Evolutionary conservation across 164 flowering plant genomes (phyloP).

Genomic region (Vitis labrusca): DNA sequence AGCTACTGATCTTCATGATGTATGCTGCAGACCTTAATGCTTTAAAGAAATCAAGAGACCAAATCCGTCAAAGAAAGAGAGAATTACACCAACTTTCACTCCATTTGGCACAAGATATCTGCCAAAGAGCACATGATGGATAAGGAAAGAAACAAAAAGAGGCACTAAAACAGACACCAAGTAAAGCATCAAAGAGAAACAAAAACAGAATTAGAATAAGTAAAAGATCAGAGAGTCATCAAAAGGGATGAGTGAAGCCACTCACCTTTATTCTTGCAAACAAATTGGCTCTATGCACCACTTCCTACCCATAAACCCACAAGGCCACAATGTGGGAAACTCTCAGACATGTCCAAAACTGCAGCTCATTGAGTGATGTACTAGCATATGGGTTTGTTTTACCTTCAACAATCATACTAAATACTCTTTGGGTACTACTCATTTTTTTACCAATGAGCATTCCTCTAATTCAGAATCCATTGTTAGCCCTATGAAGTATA

Average conservation of each 20-base stretch:
- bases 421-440: no score
- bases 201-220: neutral
- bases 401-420: no score
- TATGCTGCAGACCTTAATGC: no score
- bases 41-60: no score
- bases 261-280: neutral
- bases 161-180: neutral
- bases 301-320: no score
- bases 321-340: neutral
- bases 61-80: neutral
- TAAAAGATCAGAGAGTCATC: neutral
- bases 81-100: constrained; percentile 1
- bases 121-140: neutral
- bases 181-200: neutral
- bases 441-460: no score
- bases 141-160: neutral
- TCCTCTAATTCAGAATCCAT: no score
- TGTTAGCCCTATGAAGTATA: no score
- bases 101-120: neutral
- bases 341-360: no score
- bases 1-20: no score
- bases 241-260: neutral
- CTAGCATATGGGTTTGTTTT: no score
- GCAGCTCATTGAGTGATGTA: neutral
- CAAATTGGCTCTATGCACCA: neutral